phyloP scores from a whole-genome alignment of 2,329 filamentous ascomycete genomes.

The Volutella citrinella region DNA sequence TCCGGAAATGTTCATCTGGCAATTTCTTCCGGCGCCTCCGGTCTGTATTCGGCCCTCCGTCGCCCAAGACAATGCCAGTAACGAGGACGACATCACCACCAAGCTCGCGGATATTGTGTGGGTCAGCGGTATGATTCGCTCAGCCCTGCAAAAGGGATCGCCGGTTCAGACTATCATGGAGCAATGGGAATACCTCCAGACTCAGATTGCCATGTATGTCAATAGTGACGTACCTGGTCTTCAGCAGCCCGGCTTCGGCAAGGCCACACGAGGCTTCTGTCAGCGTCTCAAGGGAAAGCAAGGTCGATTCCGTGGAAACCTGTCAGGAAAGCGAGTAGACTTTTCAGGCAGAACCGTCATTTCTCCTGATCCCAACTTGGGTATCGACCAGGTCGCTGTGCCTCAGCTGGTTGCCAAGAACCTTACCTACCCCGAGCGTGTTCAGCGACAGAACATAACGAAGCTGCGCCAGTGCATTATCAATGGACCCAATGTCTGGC shows the following conservation, averaged over 20 bases:
- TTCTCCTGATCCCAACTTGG: conserved; percentile 91
- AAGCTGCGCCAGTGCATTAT: conserved; percentile 73
- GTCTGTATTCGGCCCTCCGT: conserved; percentile 94
- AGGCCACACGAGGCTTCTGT: conserved; percentile 88
- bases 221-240: conserved; percentile 94
- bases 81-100: conserved; percentile 93
- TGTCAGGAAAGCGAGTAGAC: conserved; percentile 97
- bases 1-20: conserved; percentile 97
- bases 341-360: conserved; percentile 98
- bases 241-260: conserved; percentile 83
- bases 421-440: conserved; percentile 89
- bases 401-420: conserved; percentile 92
- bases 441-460: conserved; percentile 78
- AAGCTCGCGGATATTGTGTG: conserved; percentile 97
- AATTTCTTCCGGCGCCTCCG: conserved; percentile 89
- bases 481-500: conserved; percentile 76
- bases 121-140: conserved; percentile 82
- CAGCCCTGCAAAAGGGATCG: conserved; percentile 78
- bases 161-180: conserved; percentile 91
- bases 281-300: conserved; percentile 97
- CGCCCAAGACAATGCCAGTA: conserved; percentile 87
- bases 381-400: conserved; percentile 90
- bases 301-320: conserved; percentile 91
- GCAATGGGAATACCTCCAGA: conserved; percentile 95
- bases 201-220: conserved; percentile 96